phyloP scores from a whole-genome alignment of 1,284 basidiomycete species.

The Cutaneotrichosporon dermatis region DNA sequence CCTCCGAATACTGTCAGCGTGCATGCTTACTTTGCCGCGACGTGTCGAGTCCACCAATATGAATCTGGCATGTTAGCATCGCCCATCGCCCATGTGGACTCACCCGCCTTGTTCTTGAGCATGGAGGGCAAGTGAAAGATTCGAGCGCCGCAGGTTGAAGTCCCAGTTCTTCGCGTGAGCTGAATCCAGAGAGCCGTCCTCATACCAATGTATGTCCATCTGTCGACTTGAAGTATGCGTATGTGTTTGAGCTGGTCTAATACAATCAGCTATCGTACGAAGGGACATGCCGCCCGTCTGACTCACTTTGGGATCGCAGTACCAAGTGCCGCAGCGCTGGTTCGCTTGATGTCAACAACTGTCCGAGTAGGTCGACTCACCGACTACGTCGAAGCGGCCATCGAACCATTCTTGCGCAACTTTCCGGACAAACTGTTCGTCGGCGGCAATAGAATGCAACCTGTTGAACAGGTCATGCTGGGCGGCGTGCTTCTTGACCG shows the following conservation, averaged over 20 bases:
- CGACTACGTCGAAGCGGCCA: slow-evolving; percentile 36
- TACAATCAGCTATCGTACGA: slow-evolving; percentile 3
- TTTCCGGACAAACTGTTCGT: slow-evolving; percentile 63
- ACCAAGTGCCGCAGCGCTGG: slow-evolving; percentile 91
- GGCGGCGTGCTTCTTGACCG: slow-evolving; percentile 41
- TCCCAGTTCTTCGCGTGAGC: slow-evolving; percentile 58
- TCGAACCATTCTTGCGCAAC: slow-evolving; percentile 56
- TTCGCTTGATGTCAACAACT: slow-evolving; percentile 60
- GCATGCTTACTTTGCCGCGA: slow-evolving; percentile 62
- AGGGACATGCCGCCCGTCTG: no score
- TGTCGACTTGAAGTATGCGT: slow-evolving; percentile 94
- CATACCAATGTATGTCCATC: slow-evolving; percentile 76
- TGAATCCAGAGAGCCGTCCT: slow-evolving; percentile 2
- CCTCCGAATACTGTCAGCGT: neutral
- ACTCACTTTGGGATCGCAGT: slow-evolving; percentile 63
- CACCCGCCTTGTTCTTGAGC: slow-evolving; percentile 61
- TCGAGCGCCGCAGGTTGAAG: slow-evolving; percentile 80
- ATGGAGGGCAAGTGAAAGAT: slow-evolving; percentile 69
- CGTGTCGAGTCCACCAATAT: slow-evolving; percentile 90
- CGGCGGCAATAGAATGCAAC: slow-evolving; percentile 75
- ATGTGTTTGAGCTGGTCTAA: slow-evolving; percentile 44
- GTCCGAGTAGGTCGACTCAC: slow-evolving; percentile 21
- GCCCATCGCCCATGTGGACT: slow-evolving; percentile 18
- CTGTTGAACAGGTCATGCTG: slow-evolving; percentile 71
- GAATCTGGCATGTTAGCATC: slow-evolving; percentile 54